Conservation (phyloP, 2,329 filamentous ascomycete species). For the Dryadomyces quercivorus region DNA sequence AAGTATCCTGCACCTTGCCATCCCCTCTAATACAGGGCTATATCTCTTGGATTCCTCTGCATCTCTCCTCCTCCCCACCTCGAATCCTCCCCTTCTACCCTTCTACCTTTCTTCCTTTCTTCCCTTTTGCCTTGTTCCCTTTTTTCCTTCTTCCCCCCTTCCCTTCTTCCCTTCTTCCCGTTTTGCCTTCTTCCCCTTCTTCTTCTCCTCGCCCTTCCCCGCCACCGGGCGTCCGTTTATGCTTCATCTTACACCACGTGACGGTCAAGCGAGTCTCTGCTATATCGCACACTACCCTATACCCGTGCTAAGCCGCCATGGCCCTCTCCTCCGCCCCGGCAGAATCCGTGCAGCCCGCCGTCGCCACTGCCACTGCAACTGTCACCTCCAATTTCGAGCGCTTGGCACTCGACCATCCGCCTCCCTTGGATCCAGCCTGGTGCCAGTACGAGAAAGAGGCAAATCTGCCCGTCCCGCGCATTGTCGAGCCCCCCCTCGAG, state of each 20-base stretch:
- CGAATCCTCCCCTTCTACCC: not conserved
- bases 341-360: not conserved
- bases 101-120: not conserved
- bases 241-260: not conserved
- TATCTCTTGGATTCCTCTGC: not conserved
- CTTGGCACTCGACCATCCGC: slow-evolving; percentile 20
- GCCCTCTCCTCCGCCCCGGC: not conserved
- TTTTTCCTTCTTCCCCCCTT: not conserved
- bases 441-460: slow-evolving; percentile 22
- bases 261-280: not conserved
- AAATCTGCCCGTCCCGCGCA: slow-evolving; percentile 15
- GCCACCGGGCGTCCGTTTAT: not conserved
- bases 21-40: not conserved
- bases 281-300: not conserved
- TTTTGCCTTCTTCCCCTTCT: not conserved
- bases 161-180: not conserved
- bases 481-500: slow-evolving; percentile 16
- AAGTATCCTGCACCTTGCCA: not conserved
- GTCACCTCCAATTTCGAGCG: slow-evolving; percentile 2
- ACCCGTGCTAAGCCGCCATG: not conserved
- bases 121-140: not conserved
- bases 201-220: not conserved
- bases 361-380: not conserved
- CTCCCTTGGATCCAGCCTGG: slow-evolving; percentile 28
- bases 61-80: not conserved